Percentiles rank a stretch among this genome's conserved stretches.
Conservation (phyloP, 495 filamentous ascomycete species). For the Paragyromitra xinjiangensis region DNA sequence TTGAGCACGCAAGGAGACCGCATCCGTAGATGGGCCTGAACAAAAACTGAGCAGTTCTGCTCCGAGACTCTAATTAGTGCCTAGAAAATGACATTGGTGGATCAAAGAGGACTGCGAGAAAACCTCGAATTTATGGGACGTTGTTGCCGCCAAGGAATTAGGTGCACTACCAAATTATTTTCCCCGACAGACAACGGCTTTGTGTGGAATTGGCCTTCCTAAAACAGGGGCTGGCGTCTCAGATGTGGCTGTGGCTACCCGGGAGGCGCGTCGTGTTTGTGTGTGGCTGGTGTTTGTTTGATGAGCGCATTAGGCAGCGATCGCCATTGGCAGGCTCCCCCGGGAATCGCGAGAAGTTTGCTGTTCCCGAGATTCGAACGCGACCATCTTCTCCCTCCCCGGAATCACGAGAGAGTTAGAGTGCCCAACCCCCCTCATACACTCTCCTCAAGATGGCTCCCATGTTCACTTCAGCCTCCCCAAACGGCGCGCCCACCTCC, state of each 20-base stretch:
- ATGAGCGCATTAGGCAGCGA: conserved; percentile 19
- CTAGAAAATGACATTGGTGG: conserved; percentile 80
- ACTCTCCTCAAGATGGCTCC: conserved; percentile 51
- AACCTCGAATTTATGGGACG: conserved; percentile 46
- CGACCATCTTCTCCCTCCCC: conserved; percentile 31
- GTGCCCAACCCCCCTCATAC: background rate
- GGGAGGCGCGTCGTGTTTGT: conserved; percentile 12
- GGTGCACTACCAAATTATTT: conserved; percentile 6
- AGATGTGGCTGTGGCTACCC: conserved; percentile 27
- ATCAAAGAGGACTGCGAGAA: conserved; percentile 58
- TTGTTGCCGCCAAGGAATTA: conserved; percentile 26
- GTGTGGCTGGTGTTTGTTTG: conserved; percentile 2
- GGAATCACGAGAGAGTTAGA: background rate
- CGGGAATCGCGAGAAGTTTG: conserved; percentile 28
- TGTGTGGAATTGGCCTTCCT: conserved; percentile 11
- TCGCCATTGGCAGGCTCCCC: conserved; percentile 7
- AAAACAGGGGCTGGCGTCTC: conserved; percentile 11
- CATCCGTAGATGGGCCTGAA: conserved; percentile 77
- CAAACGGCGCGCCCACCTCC: conserved; percentile 24
- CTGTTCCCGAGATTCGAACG: conserved; percentile 27
- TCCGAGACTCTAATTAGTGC: conserved; percentile 99
- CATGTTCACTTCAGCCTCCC: conserved; percentile 42
- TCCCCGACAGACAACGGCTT: conserved; percentile 33
- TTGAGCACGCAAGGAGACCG: conserved; percentile 93
- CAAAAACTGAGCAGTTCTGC: conserved; percentile 89